Evolutionary conservation across 805 yeast genomes (phyloP).

Genomic region (Scheffersomyces amazonensis): DNA sequence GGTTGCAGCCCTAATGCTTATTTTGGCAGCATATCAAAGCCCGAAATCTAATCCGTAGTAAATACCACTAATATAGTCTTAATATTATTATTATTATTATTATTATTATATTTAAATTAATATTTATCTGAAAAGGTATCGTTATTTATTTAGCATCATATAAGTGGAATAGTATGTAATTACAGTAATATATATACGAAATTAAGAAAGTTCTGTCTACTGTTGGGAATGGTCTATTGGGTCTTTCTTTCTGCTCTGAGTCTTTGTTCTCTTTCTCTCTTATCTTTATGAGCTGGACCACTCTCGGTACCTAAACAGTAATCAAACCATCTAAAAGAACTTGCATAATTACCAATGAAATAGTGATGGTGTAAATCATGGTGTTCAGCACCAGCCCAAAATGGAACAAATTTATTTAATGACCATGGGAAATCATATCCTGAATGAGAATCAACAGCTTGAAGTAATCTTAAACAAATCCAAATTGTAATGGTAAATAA

Average conservation of each 20-base stretch:
- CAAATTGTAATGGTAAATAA: constrained; percentile 85
- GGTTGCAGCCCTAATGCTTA: too few species aligned
- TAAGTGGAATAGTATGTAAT: too few species aligned
- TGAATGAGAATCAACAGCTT: constrained; percentile 96
- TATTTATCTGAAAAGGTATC: too few species aligned
- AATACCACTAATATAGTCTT: too few species aligned
- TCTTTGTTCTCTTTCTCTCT: constrained; percentile 66
- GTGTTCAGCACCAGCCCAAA: constrained; percentile 99
- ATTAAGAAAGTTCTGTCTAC: too few species aligned
- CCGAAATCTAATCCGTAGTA: too few species aligned
- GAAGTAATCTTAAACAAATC: constrained; percentile 86
- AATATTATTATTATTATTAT: too few species aligned
- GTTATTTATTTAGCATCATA: too few species aligned
- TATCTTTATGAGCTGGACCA: constrained; percentile 73
- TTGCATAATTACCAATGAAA: constrained; percentile 93
- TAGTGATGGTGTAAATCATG: constrained; percentile 97
- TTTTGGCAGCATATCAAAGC: too few species aligned
- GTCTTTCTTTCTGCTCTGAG: constrained; percentile 43
- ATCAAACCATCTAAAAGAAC: constrained; percentile 97
- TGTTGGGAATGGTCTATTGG: too few species aligned
- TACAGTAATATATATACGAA: too few species aligned
- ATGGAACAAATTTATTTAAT: constrained; percentile 83
- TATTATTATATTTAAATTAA: too few species aligned
- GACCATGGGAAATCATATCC: constrained; percentile 99
- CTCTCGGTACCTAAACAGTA: constrained; percentile 83